A percentile compares a stretch with the other conserved stretches of the same genome.
These are phyloP conservation scores for Nepenthes alata DNA, from an alignment of 179 eudicot genomes.

Conservation along the genomic window DNA sequence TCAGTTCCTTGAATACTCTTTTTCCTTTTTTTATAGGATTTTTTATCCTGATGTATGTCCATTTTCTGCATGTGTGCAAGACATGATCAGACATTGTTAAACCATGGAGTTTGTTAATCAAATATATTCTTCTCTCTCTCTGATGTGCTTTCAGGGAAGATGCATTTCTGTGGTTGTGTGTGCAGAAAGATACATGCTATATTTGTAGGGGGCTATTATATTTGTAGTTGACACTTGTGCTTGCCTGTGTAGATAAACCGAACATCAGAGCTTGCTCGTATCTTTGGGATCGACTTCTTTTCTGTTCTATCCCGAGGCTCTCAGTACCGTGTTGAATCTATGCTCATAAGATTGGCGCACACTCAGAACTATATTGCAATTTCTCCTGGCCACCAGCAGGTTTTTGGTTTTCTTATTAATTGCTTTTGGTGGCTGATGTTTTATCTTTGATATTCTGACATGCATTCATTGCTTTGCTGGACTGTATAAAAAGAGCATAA, in stretches of 20 bases:
- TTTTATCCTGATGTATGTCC: background rate
- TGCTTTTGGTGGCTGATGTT: background rate
- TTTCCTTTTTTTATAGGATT: background rate
- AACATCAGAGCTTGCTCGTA: conserved; percentile 96
- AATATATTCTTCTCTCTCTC: no score
- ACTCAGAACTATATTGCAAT: conserved; percentile 85
- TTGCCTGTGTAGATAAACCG: conserved; percentile 52
- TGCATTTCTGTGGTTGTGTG: no score
- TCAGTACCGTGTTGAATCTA: conserved; percentile 97
- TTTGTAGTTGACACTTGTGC: background rate
- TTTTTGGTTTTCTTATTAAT: conserved; percentile 11
- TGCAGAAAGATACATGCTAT: background rate
- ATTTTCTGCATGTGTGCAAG: background rate
- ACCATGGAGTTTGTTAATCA: no score
- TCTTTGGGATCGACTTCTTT: conserved; percentile 93
- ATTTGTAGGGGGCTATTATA: background rate
- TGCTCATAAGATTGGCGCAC: conserved; percentile 83
- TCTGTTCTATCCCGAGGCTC: conserved; percentile 97
- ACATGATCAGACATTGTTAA: no score
- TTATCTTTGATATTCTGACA: background rate
- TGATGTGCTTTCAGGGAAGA: no score
- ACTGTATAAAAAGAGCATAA: no score
- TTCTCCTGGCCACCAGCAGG: conserved; percentile 85
- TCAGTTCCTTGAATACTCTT: no score
- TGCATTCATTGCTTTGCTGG: background rate